These are phyloP conservation scores for Pythium utonaiense DNA, from an alignment of 352 stramenopile species.

Conservation along the genomic window DNA sequence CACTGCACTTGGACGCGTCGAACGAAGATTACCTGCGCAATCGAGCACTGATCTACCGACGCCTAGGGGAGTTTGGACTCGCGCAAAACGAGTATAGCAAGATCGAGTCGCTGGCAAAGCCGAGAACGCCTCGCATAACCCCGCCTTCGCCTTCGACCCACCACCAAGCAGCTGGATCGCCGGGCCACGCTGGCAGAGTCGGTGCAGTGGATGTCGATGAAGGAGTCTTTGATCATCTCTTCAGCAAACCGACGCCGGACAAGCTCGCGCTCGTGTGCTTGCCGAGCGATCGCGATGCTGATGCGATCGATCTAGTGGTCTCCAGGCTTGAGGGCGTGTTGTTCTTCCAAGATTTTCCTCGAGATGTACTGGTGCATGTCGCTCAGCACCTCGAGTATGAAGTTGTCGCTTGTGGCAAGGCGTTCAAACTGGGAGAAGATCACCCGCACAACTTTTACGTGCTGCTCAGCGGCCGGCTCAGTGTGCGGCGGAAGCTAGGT, in stretches of 20 bases:
- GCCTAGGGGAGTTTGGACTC: conserved; percentile 26
- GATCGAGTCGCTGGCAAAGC: conserved; percentile 2
- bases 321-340: conserved; percentile 47
- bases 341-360: conserved; percentile 69
- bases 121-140: background rate
- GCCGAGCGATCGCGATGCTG: conserved; percentile 32
- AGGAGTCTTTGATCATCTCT: conserved; percentile 62
- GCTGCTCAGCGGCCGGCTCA: conserved; percentile 50
- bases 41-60: conserved; percentile 25
- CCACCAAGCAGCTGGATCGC: conserved; percentile 1
- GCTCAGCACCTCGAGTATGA: conserved; percentile 60
- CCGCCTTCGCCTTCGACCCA: background rate
- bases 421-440: conserved; percentile 49
- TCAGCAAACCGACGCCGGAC: conserved; percentile 59
- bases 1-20: conserved; percentile 19
- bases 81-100: conserved; percentile 29
- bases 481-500: conserved; percentile 51
- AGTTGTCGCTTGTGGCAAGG: conserved; percentile 57
- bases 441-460: conserved; percentile 72
- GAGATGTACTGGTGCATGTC: conserved; percentile 36
- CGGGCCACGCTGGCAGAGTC: background rate
- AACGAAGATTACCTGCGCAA: conserved; percentile 25
- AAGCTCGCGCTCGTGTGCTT: conserved; percentile 56
- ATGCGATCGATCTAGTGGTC: conserved; percentile 47
- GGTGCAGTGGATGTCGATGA: conserved; percentile 33